phyloP scores from a whole-genome alignment of 1,284 basidiomycete species.

The Rhizoctonia solani region DNA sequence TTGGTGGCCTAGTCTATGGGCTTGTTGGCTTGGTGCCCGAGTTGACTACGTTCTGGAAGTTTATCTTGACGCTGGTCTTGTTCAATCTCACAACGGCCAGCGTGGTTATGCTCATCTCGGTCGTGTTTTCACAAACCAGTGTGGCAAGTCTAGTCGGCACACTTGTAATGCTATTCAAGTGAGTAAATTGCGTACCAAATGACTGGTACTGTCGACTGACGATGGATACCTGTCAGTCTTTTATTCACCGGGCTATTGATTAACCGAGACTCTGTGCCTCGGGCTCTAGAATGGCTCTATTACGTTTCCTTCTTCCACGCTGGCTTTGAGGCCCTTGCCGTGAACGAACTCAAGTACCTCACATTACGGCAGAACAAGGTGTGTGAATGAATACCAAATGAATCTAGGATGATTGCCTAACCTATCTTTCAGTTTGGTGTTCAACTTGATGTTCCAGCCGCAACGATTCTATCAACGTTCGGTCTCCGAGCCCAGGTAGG shows the following conservation, averaged over 20 bases:
- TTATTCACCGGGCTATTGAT: constrained; percentile 94
- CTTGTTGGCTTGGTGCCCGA: constrained; percentile 92
- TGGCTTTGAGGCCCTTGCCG: constrained; percentile 94
- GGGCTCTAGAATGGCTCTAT: constrained; percentile 80
- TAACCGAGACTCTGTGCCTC: constrained; percentile 84
- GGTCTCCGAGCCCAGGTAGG: constrained; percentile 81
- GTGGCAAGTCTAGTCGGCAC: constrained; percentile 94
- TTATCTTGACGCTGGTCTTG: constrained; percentile 89
- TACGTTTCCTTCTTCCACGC: constrained; percentile 97
- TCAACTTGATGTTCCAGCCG: constrained; percentile 92
- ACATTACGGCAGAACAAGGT: constrained; percentile 89
- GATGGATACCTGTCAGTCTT: constrained; percentile 57
- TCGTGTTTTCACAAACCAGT: constrained; percentile 81
- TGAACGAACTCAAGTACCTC: constrained; percentile 94
- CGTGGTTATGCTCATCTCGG: constrained; percentile 87
- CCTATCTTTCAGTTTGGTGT: constrained; percentile 76
- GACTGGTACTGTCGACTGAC: constrained; percentile 1
- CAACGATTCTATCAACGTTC: constrained; percentile 87
- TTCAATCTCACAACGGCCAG: constrained; percentile 95
- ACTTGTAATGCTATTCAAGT: constrained; percentile 98
- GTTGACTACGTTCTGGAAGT: constrained; percentile 93
- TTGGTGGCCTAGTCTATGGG: constrained; percentile 91
- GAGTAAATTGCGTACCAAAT: constrained; percentile 47
- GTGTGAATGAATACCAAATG: constrained; percentile 40
- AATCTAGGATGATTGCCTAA: not conserved